A percentile compares a stretch with the other conserved stretches of the same genome.
phyloP scores from a whole-genome alignment of 75 land plant species.

The Larix kaempferi region DNA sequence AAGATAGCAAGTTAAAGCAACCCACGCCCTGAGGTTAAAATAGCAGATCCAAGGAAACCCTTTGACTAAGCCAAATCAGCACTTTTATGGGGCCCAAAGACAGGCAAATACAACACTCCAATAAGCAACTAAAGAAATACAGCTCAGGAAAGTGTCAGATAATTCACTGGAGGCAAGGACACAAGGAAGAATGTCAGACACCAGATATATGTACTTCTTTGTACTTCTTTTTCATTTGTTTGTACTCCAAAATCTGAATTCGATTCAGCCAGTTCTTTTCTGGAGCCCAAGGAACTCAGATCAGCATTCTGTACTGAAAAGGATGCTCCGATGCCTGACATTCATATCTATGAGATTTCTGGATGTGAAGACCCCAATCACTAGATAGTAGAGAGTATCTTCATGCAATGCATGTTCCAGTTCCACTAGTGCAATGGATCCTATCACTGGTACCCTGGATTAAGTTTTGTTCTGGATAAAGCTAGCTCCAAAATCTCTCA shows the following conservation, averaged over 20 bases:
- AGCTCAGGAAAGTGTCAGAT: no score
- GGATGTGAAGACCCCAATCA: neutral
- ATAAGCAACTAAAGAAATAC: no score
- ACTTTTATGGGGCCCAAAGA: no score
- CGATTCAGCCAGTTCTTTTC: constrained; percentile 1
- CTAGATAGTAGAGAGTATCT: neutral
- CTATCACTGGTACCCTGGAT: neutral
- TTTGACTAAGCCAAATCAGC: no score
- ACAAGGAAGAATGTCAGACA: no score
- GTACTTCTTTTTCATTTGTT: constrained; percentile 1
- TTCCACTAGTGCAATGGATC: neutral
- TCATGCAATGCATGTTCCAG: neutral
- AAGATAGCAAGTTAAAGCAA: no score
- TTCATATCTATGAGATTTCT: neutral
- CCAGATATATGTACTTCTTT: no score
- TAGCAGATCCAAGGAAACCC: no score
- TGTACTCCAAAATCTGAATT: neutral
- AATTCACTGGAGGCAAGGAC: no score
- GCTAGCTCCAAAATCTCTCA: neutral
- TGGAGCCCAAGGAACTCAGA: no score
- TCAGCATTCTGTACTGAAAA: neutral
- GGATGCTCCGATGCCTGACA: neutral
- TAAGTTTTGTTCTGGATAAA: neutral
- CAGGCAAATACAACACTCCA: no score
- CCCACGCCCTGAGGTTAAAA: no score